Conservation (phyloP, 148 eudicot species). For the Amaranthus cruentus region DNA sequence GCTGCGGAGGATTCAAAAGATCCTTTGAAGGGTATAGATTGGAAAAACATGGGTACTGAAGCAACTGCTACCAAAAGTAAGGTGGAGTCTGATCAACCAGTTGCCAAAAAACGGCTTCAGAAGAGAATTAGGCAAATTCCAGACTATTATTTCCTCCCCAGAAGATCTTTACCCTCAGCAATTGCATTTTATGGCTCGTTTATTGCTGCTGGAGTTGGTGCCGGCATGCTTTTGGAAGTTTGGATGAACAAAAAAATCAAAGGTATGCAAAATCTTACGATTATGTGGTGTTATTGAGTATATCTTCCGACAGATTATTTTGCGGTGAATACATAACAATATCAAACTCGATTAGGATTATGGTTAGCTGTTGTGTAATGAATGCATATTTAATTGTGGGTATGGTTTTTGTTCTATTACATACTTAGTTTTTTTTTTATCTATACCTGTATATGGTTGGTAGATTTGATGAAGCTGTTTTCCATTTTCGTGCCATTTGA, state of each 20-base stretch:
- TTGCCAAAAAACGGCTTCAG: constrained; percentile 46
- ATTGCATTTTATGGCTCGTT: constrained; percentile 56
- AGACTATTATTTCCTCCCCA: constrained; percentile 62
- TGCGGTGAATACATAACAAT: background rate
- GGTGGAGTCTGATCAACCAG: constrained; percentile 29
- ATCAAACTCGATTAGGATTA: background rate
- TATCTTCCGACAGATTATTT: background rate
- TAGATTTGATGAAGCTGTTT: background rate
- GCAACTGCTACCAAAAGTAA: constrained; percentile 12
- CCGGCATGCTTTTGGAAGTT: constrained; percentile 60
- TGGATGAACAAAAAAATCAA: constrained; percentile 76
- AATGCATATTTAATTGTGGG: background rate
- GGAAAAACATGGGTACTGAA: constrained; percentile 48
- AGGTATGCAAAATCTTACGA: constrained; percentile 30
- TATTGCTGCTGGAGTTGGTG: constrained; percentile 66
- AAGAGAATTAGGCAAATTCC: constrained; percentile 56
- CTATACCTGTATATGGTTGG: background rate
- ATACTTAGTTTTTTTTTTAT: background rate
- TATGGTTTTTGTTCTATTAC: background rate
- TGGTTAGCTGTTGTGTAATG: background rate
- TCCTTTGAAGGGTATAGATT: constrained; percentile 44
- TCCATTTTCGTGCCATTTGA: background rate
- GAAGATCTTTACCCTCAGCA: constrained; percentile 49
- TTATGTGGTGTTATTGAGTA: background rate
- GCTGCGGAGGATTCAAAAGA: constrained; percentile 45